Evolutionary conservation across 2,329 filamentous ascomycete genomes (phyloP).

Genomic region (Trichothecium roseum): DNA sequence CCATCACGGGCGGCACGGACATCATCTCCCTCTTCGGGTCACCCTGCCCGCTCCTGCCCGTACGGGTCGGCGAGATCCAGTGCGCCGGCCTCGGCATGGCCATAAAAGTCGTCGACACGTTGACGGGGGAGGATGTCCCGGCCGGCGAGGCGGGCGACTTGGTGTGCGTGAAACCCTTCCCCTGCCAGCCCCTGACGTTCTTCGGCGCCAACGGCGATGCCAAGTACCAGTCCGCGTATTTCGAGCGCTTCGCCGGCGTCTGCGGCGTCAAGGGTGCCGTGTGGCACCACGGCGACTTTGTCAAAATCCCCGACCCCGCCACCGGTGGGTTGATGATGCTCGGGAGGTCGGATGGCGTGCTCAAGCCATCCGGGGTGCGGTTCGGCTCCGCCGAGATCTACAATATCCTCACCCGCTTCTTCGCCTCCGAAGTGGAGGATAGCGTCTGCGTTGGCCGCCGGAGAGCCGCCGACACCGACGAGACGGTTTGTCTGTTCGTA

Average conservation of each 20-base stretch:
- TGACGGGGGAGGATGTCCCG: constrained; percentile 41
- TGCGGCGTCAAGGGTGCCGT: constrained; percentile 32
- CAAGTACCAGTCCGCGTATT: constrained; percentile 82
- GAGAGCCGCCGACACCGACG: constrained; percentile 61
- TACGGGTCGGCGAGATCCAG: constrained; percentile 65
- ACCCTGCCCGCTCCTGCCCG: constrained; percentile 65
- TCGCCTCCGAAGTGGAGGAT: constrained; percentile 68
- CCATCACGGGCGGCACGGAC: constrained; percentile 92
- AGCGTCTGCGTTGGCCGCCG: constrained; percentile 79
- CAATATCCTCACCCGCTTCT: constrained; percentile 80
- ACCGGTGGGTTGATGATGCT: constrained; percentile 84
- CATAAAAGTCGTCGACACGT: constrained; percentile 49
- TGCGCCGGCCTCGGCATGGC: constrained; percentile 72
- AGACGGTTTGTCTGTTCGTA: constrained; percentile 81
- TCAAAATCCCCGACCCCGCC: constrained; percentile 51
- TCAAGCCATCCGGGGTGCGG: constrained; percentile 84
- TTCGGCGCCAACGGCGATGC: constrained; percentile 55
- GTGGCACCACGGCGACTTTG: constrained; percentile 95
- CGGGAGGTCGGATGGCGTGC: constrained; percentile 80
- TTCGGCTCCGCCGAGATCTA: constrained; percentile 96
- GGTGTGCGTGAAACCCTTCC: constrained; percentile 78
- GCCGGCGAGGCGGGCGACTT: constrained; percentile 73
- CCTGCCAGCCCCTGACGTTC: constrained; percentile 83
- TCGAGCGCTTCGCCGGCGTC: constrained; percentile 60
- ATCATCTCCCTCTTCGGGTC: constrained; percentile 93